A percentile compares a stretch with the other conserved stretches of the same genome.
Conservation (phyloP, 768 basidiomycete species). For the Lactifluus echinatus region DNA sequence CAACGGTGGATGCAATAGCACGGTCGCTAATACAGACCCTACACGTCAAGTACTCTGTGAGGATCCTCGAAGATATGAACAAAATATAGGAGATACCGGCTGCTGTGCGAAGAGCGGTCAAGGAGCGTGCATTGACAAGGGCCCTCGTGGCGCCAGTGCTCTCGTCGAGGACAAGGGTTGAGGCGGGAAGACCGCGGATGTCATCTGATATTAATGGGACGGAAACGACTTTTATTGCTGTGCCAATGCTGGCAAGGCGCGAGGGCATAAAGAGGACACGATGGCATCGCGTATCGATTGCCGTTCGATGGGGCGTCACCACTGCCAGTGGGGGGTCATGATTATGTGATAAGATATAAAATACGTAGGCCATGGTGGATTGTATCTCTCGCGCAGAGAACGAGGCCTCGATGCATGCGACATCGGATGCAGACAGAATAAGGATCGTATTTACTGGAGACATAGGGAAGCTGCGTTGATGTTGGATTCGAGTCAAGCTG, state of each 20-base stretch:
- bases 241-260: conserved; percentile 42
- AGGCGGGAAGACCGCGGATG: conserved; percentile 57
- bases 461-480: not conserved
- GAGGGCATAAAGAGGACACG: conserved; percentile 81
- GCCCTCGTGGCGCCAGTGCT: conserved; percentile 59
- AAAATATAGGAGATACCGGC: conserved; percentile 44
- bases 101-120: conserved; percentile 79
- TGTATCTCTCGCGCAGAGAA: conserved; percentile 38
- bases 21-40: conserved; percentile 66
- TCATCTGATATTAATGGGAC: conserved; percentile 44
- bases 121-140: conserved; percentile 63
- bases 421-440: conserved; percentile 53
- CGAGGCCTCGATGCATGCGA: conserved; percentile 38
- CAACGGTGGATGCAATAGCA: conserved; percentile 36
- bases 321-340: too few species aligned
- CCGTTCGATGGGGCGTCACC: conserved; percentile 48
- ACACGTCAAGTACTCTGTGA: not conserved
- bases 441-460: conserved; percentile 29
- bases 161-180: conserved; percentile 71
- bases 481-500: too few species aligned
- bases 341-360: conserved; percentile 1
- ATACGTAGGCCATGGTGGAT: conserved; percentile 21
- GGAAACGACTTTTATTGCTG: conserved; percentile 74
- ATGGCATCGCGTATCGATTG: conserved; percentile 44
- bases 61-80: not conserved